Conservation (phyloP, 1,139 yeast species). For the Kodamaea sp. region DNA sequence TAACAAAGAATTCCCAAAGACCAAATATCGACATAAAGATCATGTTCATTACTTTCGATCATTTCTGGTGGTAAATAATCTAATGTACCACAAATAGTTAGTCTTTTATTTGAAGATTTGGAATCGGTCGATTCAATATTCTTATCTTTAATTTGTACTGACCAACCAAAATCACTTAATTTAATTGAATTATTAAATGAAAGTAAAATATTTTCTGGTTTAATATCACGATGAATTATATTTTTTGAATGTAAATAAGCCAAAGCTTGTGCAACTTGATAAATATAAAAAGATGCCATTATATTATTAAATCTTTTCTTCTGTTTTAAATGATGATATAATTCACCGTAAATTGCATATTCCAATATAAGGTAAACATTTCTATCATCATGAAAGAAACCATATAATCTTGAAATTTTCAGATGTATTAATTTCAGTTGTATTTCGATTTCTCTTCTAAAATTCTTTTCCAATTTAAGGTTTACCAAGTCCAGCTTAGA, state of each 20-base stretch:
- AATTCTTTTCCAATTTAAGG: constrained; percentile 79
- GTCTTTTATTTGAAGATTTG: constrained; percentile 49
- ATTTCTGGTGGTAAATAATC: constrained; percentile 96
- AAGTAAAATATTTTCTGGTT: constrained; percentile 84
- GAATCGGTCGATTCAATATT: constrained; percentile 10
- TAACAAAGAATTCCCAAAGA: constrained; percentile 84
- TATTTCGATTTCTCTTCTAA: constrained; percentile 87
- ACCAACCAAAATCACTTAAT: constrained; percentile 96
- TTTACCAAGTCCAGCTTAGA: constrained; percentile 72
- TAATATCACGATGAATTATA: constrained; percentile 86
- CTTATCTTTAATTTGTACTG: constrained; percentile 42
- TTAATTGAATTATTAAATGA: constrained; percentile 72
- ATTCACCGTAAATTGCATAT: constrained; percentile 82
- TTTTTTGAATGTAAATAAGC: constrained; percentile 70
- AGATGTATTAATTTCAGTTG: constrained; percentile 76
- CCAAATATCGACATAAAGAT: constrained; percentile 83
- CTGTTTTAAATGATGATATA: constrained; percentile 66
- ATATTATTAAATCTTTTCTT: constrained; percentile 67
- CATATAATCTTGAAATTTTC: constrained; percentile 74
- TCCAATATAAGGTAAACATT: constrained; percentile 83
- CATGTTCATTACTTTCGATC: constrained; percentile 82
- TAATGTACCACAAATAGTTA: constrained; percentile 90
- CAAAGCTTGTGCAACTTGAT: constrained; percentile 79
- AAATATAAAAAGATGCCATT: constrained; percentile 73
- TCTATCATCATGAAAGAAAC: constrained; percentile 77